Percentiles rank a stretch among this genome's conserved stretches.
Conservation (phyloP, 148 eudicot genomes). For the Heliosperma pusillum region DNA sequence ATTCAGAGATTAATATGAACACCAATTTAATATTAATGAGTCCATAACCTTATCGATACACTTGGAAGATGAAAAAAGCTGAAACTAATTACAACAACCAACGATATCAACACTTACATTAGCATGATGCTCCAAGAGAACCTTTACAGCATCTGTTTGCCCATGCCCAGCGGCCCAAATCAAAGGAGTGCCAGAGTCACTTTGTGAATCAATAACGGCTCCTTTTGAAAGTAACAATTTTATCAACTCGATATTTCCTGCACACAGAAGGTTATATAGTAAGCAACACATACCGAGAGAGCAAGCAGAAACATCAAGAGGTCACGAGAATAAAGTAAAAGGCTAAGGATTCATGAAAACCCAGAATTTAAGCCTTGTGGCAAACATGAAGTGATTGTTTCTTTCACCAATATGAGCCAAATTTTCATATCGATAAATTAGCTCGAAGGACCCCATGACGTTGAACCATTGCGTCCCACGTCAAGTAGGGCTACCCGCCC, state of each 20-base stretch:
- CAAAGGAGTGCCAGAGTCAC: constrained; percentile 95
- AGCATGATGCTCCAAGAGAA: constrained; percentile 75
- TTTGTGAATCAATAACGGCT: constrained; percentile 66
- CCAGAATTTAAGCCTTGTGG: not conserved
- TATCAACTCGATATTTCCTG: constrained; percentile 78
- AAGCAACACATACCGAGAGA: not conserved
- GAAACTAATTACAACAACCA: not conserved
- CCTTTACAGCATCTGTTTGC: constrained; percentile 68
- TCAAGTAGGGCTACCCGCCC: too few species aligned
- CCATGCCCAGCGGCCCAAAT: constrained; percentile 99
- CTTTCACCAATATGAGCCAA: not conserved
- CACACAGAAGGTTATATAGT: constrained; percentile 22
- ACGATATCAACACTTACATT: constrained; percentile 45
- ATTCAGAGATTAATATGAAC: not conserved
- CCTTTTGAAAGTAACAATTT: constrained; percentile 64
- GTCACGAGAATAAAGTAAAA: not conserved
- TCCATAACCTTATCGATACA: not conserved
- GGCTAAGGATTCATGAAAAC: not conserved
- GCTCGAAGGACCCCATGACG: too few species aligned
- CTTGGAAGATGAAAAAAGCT: not conserved
- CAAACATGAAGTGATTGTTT: not conserved
- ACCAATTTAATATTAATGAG: not conserved
- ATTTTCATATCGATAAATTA: not conserved
- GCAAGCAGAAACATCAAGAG: not conserved
- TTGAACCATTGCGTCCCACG: too few species aligned